Evolutionary conservation across 2,329 filamentous ascomycete species (phyloP).

Genomic region (Phialocephala subalpina): DNA sequence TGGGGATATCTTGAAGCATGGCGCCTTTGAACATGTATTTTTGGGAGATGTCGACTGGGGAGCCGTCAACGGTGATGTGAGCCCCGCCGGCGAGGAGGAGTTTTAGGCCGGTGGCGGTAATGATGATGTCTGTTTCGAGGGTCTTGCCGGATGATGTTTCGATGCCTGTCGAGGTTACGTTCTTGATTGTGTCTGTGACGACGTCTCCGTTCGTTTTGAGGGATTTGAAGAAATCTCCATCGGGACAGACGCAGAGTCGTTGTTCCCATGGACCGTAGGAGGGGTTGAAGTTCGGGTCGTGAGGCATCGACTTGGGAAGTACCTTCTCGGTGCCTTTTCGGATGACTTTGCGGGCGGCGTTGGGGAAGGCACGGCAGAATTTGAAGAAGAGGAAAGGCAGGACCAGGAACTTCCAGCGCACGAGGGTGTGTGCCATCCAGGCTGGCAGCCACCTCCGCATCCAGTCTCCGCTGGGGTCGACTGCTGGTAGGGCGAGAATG

Average conservation of each 20-base stretch:
- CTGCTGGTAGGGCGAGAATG: conserved; percentile 58
- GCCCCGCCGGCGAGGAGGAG: conserved; percentile 64
- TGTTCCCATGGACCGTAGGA: conserved; percentile 76
- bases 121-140: conserved; percentile 70
- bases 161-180: conserved; percentile 56
- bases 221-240: conserved; percentile 63
- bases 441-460: conserved; percentile 50
- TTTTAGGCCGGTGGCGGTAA: conserved; percentile 74
- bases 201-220: conserved; percentile 55
- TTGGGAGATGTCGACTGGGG: conserved; percentile 53
- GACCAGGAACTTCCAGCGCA: conserved; percentile 59
- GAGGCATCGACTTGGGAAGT: conserved; percentile 60
- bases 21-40: conserved; percentile 69
- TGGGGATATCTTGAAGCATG: conserved; percentile 74
- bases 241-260: conserved; percentile 72
- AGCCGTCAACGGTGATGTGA: conserved; percentile 61
- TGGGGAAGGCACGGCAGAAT: conserved; percentile 63
- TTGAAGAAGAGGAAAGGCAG: conserved; percentile 55
- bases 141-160: conserved; percentile 40
- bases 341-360: conserved; percentile 56
- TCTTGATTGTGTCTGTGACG: conserved; percentile 61
- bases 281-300: conserved; percentile 71
- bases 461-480: conserved; percentile 29
- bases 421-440: conserved; percentile 54
- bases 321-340: conserved; percentile 52